Evolutionary conservation across 192 early-diverging fungal species (phyloP), one percentile per base, ranked within the genome.

Genomic region (Coemansia sp.): DNA sequence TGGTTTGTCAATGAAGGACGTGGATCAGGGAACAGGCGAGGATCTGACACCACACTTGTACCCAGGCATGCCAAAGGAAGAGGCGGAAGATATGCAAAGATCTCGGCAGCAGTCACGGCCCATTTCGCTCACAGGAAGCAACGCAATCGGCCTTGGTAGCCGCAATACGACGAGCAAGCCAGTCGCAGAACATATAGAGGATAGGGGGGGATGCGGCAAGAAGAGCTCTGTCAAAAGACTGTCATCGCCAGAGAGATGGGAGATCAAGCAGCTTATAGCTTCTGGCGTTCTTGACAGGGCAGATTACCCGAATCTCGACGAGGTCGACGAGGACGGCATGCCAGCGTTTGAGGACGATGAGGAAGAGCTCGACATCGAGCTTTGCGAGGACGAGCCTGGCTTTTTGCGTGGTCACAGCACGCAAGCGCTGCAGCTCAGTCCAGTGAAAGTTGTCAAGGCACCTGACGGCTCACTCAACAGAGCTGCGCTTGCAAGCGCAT

Each of bases 361-460:
- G 65, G 95, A 97, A 59, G 93, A 97, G 62, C 62, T 99, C 48
- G 97, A 99, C 71, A 92, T 99, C 73, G 97, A 99, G 84, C 86
- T 99, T 42, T 72, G 86, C 36, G 95, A 98, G 29, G 94, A 97
- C 30, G 97, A 98, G 59, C 97, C 97, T 5, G 76, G 87, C 22
- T 99, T 99, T 73, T 74, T 99, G 68, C 88, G 88, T 53, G 97
- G 97, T 14, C 97, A 99, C 61, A 93, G 92, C 0, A 85, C 86
- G 56, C 85, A 89, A 50, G 86, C 89, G 1, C 69, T 97, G 22
- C 88, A 94, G 57, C 81, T 99, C 15, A 90, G 87, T 70, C 97
- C 97, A 11, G 88, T 99, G 70, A 99, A 98, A 74, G 92, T 99
- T 25, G 93, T 99, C 40, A 98, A 98, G 76, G 96, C 94, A 40